Conservation (phyloP, 106 monocot species). For the Dendrobium huoshanense region DNA sequence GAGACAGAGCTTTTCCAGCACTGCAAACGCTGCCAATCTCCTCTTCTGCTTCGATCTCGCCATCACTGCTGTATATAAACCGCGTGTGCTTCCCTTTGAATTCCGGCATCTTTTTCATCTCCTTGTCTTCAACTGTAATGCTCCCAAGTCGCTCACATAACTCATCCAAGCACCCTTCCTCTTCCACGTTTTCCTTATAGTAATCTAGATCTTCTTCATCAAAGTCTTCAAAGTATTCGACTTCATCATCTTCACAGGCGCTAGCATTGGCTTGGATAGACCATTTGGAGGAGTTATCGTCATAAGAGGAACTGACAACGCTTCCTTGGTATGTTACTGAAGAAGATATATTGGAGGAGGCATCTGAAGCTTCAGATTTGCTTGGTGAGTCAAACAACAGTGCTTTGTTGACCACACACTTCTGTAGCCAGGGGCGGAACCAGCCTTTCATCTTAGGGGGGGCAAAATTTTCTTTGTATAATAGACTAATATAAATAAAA, state of each 20-base stretch:
- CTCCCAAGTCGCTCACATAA: conserved; percentile 50
- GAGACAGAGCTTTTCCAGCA: conserved; percentile 8
- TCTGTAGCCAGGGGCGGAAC: too few species aligned
- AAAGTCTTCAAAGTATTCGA: conserved; percentile 9
- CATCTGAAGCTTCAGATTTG: conserved; percentile 31
- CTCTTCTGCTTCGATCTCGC: conserved; percentile 49
- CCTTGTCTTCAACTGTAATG: conserved; percentile 27
- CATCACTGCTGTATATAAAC: conserved; percentile 81
- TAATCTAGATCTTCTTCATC: conserved; percentile 10
- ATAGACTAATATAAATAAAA: too few species aligned
- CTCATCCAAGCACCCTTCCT: conserved; percentile 29
- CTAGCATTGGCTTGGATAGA: conserved; percentile 60
- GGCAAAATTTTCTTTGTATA: too few species aligned
- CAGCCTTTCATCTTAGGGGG: too few species aligned
- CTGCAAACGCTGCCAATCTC: neutral
- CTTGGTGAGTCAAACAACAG: conserved; percentile 77
- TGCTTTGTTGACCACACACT: conserved; percentile 59
- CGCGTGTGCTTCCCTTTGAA: conserved; percentile 63
- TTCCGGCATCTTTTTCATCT: conserved; percentile 27
- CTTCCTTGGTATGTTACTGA: conserved; percentile 38
- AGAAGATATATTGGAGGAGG: conserved; percentile 18
- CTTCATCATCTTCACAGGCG: conserved; percentile 10
- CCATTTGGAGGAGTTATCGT: conserved; percentile 35
- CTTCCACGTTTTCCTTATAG: conserved; percentile 15
- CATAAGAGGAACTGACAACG: conserved; percentile 13